A percentile compares a stretch with the other conserved stretches of the same genome.
phyloP scores from a whole-genome alignment of 1,284 basidiomycete species.

The Apiotrichum montevideense region DNA sequence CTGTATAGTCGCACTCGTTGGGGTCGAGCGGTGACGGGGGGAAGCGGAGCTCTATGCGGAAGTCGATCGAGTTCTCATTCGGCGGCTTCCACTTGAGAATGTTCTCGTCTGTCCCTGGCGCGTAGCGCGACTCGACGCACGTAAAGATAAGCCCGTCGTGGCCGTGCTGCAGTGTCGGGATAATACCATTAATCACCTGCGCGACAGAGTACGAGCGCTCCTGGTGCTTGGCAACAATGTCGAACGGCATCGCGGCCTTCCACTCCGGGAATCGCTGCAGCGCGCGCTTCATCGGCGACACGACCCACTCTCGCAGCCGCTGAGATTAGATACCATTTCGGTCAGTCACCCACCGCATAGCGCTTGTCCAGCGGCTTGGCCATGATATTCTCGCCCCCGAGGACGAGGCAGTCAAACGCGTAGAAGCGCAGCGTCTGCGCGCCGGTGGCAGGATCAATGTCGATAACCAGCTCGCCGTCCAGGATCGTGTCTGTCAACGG shows the following conservation, averaged over 20 bases:
- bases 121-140: constrained; percentile 75
- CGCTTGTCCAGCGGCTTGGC: constrained; percentile 71
- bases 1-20: constrained; percentile 65
- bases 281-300: constrained; percentile 70
- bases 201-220: constrained; percentile 82
- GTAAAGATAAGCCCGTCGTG: constrained; percentile 98
- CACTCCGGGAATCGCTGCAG: constrained; percentile 60
- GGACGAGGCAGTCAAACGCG: constrained; percentile 88
- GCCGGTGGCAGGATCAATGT: constrained; percentile 63
- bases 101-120: constrained; percentile 81
- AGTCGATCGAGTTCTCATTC: constrained; percentile 96
- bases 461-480: constrained; percentile 92
- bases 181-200: constrained; percentile 73
- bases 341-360: constrained; percentile 68
- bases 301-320: constrained; percentile 78
- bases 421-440: constrained; percentile 76
- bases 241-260: constrained; percentile 64
- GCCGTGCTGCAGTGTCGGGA: constrained; percentile 84
- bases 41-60: constrained; percentile 88
- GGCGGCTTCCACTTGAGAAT: constrained; percentile 99
- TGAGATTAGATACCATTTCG: constrained; percentile 37
- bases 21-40: constrained; percentile 59
- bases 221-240: constrained; percentile 86
- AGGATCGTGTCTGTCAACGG: constrained; percentile 74
- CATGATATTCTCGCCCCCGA: constrained; percentile 83